Percentiles rank a stretch among this genome's conserved stretches.
phyloP scores from a whole-genome alignment of 1,139 yeast genomes.

The Lodderomyces metapsilosis region DNA sequence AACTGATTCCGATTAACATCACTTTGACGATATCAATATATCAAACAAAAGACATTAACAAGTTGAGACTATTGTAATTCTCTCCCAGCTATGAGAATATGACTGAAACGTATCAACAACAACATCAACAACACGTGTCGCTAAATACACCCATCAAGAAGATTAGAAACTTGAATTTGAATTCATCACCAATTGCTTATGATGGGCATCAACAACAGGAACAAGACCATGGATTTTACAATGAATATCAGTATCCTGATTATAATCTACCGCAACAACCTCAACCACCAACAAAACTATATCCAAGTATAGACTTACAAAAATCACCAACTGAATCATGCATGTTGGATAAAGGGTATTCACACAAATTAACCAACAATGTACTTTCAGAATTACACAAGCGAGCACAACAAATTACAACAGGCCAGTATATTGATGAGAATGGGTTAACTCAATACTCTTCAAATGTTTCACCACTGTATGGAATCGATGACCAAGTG shows the following conservation, averaged over 20 bases:
- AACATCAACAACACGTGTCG: slow-evolving; percentile 10
- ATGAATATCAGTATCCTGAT: too few species aligned
- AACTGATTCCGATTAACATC: too few species aligned
- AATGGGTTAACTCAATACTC: neutral
- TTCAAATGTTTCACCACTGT: slow-evolving; percentile 10
- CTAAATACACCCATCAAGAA: slow-evolving; percentile 43
- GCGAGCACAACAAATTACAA: slow-evolving; percentile 32
- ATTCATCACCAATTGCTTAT: slow-evolving; percentile 25
- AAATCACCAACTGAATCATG: slow-evolving; percentile 14
- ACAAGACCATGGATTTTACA: too few species aligned
- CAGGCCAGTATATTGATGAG: slow-evolving; percentile 12
- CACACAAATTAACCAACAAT: slow-evolving; percentile 38
- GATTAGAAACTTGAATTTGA: slow-evolving; percentile 32
- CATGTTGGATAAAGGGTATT: slow-evolving; percentile 43
- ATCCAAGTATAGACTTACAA: slow-evolving; percentile 18
- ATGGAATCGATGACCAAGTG: neutral
- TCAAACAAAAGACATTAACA: too few species aligned
- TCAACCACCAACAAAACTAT: slow-evolving; percentile 9
- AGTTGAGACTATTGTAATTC: too few species aligned
- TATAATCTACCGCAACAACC: slow-evolving; percentile 6
- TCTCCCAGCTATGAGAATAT: slow-evolving; percentile 1
- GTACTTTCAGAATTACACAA: slow-evolving; percentile 41
- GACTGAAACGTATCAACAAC: slow-evolving; percentile 2
- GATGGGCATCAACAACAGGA: neutral
- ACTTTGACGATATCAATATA: too few species aligned